Percentiles rank a stretch among this genome's conserved stretches.
Conservation (phyloP, 2,329 filamentous ascomycete species). For the Calonectria hongkongensis region DNA sequence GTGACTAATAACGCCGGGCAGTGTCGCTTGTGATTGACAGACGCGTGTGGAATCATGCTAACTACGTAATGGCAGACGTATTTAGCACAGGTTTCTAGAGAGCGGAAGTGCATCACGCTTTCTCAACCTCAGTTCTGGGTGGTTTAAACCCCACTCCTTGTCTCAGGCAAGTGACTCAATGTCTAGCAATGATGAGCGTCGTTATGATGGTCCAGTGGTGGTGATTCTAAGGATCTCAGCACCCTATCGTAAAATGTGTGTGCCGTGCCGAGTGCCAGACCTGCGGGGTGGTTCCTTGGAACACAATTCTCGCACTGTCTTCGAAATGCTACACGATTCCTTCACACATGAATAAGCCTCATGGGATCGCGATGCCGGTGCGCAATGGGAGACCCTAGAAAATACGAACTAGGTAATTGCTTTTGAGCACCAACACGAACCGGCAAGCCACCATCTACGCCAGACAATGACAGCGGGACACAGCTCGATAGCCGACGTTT, state of each 20-base stretch:
- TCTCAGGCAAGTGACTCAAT: too few species aligned
- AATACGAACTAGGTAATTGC: conserved; percentile 16
- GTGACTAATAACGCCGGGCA: too few species aligned
- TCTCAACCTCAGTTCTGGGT: too few species aligned
- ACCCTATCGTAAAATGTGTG: background rate
- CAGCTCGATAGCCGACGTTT: conserved; percentile 12
- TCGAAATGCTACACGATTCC: background rate
- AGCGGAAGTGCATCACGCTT: too few species aligned
- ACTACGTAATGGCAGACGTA: too few species aligned
- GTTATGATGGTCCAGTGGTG: too few species aligned
- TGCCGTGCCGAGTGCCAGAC: background rate
- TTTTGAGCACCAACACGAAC: conserved; percentile 20
- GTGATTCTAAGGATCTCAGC: background rate
- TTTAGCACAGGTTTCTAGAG: too few species aligned
- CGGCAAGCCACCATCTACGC: conserved; percentile 17
- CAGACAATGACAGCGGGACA: conserved; percentile 15
- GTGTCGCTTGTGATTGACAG: too few species aligned
- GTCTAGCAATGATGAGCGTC: too few species aligned
- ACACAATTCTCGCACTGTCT: conserved; percentile 9
- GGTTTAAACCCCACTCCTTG: too few species aligned
- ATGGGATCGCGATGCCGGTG: conserved; percentile 4
- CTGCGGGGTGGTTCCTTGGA: conserved; percentile 1
- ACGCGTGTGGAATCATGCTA: too few species aligned
- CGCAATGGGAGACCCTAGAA: background rate
- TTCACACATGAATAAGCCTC: conserved; percentile 5